Evolutionary conservation across 2,329 filamentous ascomycete species (phyloP).

Genomic region (Aciculosporium take): DNA sequence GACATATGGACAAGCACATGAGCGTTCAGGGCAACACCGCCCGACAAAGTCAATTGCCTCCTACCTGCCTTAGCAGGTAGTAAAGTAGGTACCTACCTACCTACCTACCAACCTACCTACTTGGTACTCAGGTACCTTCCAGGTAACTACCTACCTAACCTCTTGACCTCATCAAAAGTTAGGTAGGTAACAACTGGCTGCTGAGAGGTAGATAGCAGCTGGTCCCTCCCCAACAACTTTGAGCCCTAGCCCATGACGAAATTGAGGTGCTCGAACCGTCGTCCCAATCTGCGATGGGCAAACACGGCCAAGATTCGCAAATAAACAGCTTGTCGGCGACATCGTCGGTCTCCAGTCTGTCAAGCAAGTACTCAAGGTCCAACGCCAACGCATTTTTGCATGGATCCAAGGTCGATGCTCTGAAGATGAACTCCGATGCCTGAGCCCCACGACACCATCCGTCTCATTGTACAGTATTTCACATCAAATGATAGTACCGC

Average conservation of each 20-base stretch:
- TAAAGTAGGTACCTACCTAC: too few relatives aligned
- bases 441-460: background rate
- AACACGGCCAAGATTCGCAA: background rate
- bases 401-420: background rate
- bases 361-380: background rate
- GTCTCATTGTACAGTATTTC: background rate
- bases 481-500: background rate
- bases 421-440: background rate
- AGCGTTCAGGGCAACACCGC: background rate
- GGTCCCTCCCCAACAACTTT: background rate
- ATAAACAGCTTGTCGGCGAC: conserved; percentile 1
- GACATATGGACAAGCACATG: background rate
- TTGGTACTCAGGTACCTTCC: background rate
- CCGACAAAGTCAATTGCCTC: background rate
- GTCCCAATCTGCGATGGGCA: background rate
- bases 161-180: too few relatives aligned
- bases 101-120: background rate
- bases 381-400: too few relatives aligned
- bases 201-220: background rate
- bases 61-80: too few relatives aligned
- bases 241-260: conserved; percentile 1
- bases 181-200: too few relatives aligned
- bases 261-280: conserved; percentile 1
- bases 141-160: too few relatives aligned
- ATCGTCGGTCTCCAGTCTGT: background rate